phyloP scores from a whole-genome alignment of 2,329 filamentous ascomycete species.

The Metarhizium humberi region DNA sequence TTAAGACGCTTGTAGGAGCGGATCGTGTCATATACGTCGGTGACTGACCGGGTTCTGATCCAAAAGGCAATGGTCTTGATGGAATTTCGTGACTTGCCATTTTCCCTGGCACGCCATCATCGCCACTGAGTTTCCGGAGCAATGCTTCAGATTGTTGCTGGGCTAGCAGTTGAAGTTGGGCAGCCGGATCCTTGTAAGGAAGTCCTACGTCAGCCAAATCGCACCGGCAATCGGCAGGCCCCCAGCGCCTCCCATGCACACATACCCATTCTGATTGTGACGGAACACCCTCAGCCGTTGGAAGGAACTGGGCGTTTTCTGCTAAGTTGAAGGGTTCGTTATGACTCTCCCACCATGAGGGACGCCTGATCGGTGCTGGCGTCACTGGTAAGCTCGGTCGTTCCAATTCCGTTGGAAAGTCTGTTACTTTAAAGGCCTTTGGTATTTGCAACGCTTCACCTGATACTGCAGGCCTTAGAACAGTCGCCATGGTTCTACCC shows the following conservation, averaged over 20 bases:
- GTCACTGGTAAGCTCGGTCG: slow-evolving; percentile 85
- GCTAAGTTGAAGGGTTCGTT: slow-evolving; percentile 36
- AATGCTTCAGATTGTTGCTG: slow-evolving; percentile 56
- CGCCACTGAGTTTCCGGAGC: slow-evolving; percentile 39
- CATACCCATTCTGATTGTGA: slow-evolving; percentile 91
- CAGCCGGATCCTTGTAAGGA: slow-evolving; percentile 55
- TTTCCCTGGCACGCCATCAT: slow-evolving; percentile 16
- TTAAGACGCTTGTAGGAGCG: slow-evolving; percentile 6
- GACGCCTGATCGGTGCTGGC: slow-evolving; percentile 66
- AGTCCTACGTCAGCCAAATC: slow-evolving; percentile 44
- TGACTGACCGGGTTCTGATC: slow-evolving; percentile 33
- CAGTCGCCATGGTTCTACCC: background rate
- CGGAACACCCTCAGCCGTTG: slow-evolving; percentile 73
- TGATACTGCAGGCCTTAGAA: background rate
- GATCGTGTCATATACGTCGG: slow-evolving; percentile 19
- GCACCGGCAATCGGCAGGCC: slow-evolving; percentile 43
- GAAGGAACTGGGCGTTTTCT: slow-evolving; percentile 48
- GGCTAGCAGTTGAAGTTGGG: slow-evolving; percentile 61
- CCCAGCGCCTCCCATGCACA: slow-evolving; percentile 47
- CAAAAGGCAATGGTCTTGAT: slow-evolving; percentile 39
- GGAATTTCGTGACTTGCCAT: slow-evolving; percentile 34
- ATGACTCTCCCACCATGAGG: slow-evolving; percentile 51
- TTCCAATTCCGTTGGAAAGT: slow-evolving; percentile 77
- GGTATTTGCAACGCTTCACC: slow-evolving; percentile 12
- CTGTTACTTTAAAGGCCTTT: slow-evolving; percentile 60